phyloP scores from a whole-genome alignment of 2,329 filamentous ascomycete species.

The Zopfia rhizophila region DNA sequence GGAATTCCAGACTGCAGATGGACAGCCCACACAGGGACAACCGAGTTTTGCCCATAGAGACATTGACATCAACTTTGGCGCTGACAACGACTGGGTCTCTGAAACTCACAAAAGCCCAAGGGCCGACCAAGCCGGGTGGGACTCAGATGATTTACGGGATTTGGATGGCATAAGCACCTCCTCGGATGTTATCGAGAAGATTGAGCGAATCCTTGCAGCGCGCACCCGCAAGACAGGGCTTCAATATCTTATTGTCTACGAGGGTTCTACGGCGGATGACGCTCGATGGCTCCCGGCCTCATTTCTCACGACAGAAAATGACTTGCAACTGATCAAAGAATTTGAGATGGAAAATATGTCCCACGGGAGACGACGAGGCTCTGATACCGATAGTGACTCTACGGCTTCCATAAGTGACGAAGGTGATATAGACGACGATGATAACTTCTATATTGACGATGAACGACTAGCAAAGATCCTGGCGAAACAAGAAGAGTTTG shows the following conservation, averaged over 20 bases:
- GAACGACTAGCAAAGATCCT: conserved; percentile 71
- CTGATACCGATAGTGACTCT: conserved; percentile 31
- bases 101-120: conserved; percentile 22
- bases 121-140: conserved; percentile 50
- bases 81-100: conserved; percentile 45
- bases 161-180: conserved; percentile 63
- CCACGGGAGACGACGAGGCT: conserved; percentile 18
- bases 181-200: conserved; percentile 55
- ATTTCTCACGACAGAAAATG: conserved; percentile 34
- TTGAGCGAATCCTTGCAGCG: conserved; percentile 58
- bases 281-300: conserved; percentile 60
- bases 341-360: conserved; percentile 31
- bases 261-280: conserved; percentile 56
- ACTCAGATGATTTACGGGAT: conserved; percentile 57
- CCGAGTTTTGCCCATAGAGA: conserved; percentile 43
- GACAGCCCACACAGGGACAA: too few species aligned
- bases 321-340: conserved; percentile 37
- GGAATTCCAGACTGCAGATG: conserved; percentile 54
- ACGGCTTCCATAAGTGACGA: conserved; percentile 38
- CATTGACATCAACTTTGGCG: conserved; percentile 45
- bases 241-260: conserved; percentile 64
- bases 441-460: conserved; percentile 62
- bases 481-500: conserved; percentile 71
- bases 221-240: conserved; percentile 56
- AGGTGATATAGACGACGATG: conserved; percentile 54